Conservation (phyloP, 1,284 basidiomycete species). For the Apiotrichum mycotoxinovorans region DNA sequence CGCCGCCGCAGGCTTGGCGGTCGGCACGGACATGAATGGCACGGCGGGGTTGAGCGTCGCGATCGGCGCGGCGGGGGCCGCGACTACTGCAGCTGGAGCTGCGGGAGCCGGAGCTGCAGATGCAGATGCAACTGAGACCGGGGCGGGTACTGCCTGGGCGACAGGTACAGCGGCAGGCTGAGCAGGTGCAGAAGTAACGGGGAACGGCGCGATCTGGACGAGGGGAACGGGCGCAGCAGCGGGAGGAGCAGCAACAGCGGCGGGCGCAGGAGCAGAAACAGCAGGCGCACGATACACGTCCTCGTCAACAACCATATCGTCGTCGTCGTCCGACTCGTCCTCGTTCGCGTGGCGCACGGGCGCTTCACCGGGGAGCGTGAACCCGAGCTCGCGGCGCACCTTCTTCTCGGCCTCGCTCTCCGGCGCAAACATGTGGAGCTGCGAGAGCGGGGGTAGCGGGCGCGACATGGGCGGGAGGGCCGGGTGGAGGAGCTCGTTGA, state of each 20-base stretch:
- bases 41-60: constrained; percentile 1
- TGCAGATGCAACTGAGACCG: background rate
- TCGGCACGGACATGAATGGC: constrained; percentile 17
- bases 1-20: background rate
- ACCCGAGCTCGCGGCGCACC: constrained; percentile 32
- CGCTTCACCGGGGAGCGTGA: constrained; percentile 7
- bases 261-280: background rate
- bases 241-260: background rate
- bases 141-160: background rate
- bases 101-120: background rate
- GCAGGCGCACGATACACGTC: background rate
- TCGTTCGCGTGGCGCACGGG: constrained; percentile 11
- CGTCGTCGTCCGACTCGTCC: constrained; percentile 13
- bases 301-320: constrained; percentile 12
- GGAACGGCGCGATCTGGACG: background rate
- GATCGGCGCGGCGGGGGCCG: background rate
- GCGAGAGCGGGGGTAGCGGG: constrained; percentile 31
- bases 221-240: background rate
- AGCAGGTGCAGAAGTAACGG: background rate
- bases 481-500: constrained; percentile 36
- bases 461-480: constrained; percentile 35
- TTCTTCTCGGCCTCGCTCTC: constrained; percentile 39
- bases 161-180: background rate
- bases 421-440: constrained; percentile 37
- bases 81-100: background rate